phyloP scores from a whole-genome alignment of 2,329 filamentous ascomycete genomes.

The Talaromyces sp. region DNA sequence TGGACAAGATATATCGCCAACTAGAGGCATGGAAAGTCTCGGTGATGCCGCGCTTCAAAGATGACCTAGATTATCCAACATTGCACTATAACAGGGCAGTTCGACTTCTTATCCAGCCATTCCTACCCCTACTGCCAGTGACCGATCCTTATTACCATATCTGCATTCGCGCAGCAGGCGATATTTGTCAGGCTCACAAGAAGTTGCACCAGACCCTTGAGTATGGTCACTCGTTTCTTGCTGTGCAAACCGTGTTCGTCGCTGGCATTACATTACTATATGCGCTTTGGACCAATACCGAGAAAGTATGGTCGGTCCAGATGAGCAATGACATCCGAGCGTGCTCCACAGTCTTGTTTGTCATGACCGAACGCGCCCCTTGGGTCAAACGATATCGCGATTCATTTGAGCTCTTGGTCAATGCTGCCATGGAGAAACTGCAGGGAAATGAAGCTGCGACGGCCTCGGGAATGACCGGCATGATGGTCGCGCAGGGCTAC shows the following conservation, averaged over 20 bases:
- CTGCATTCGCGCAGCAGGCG: conserved; percentile 31
- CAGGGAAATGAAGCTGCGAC: conserved; percentile 32
- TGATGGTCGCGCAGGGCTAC: conserved; percentile 34
- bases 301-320: conserved; percentile 44
- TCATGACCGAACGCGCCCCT: conserved; percentile 46
- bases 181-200: conserved; percentile 35
- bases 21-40: conserved; percentile 45
- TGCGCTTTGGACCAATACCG: conserved; percentile 39
- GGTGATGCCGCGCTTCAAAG: conserved; percentile 27
- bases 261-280: conserved; percentile 33
- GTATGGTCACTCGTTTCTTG: conserved; percentile 35
- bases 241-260: conserved; percentile 36
- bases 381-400: conserved; percentile 47
- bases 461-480: conserved; percentile 33
- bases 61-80: conserved; percentile 45
- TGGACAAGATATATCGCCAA: conserved; percentile 41
- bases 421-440: conserved; percentile 44
- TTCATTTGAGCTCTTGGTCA: conserved; percentile 44
- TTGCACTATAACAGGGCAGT: conserved; percentile 49
- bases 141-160: conserved; percentile 45
- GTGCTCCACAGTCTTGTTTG: conserved; percentile 45
- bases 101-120: conserved; percentile 48
- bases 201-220: conserved; percentile 33
- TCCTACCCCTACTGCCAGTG: conserved; percentile 42
- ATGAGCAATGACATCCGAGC: conserved; percentile 47